These are phyloP conservation scores for Aegilops bicornis DNA, from an alignment of 176 grass and related monocot genomes.

Conservation along the genomic window DNA sequence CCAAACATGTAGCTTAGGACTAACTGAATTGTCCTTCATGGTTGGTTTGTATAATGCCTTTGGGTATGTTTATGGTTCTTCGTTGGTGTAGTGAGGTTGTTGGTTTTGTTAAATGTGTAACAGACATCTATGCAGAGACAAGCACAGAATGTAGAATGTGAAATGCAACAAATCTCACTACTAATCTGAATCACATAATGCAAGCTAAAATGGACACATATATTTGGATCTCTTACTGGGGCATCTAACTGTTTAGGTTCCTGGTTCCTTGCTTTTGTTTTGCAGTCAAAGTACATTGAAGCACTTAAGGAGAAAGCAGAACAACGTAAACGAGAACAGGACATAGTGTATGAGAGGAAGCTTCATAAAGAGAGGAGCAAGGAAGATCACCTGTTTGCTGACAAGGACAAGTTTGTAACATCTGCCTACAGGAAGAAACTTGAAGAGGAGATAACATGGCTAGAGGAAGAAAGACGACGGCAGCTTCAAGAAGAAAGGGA, in stretches of 20 bases:
- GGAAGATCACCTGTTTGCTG: constrained; percentile 81
- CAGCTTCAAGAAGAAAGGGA: constrained; percentile 81
- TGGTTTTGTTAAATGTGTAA: not conserved
- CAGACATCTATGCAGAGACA: not conserved
- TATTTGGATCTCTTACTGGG: not conserved
- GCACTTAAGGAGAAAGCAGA: constrained; percentile 85
- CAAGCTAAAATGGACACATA: not conserved
- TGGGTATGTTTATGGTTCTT: not conserved
- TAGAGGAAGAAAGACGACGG: constrained; percentile 76
- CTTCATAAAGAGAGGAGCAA: constrained; percentile 93
- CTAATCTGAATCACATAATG: not conserved
- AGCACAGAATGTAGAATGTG: not conserved
- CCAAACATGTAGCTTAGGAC: not conserved
- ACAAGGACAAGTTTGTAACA: constrained; percentile 95
- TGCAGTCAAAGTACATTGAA: constrained; percentile 94
- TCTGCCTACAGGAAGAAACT: constrained; percentile 94
- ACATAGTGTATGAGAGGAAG: constrained; percentile 92
- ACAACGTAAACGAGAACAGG: constrained; percentile 81
- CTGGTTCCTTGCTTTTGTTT: constrained; percentile 16
- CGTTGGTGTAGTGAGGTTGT: not conserved
- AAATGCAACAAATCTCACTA: not conserved
- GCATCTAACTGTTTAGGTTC: not conserved
- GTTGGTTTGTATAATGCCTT: not conserved
- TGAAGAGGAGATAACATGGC: constrained; percentile 82
- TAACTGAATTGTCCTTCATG: not conserved